These are phyloP conservation scores for Ophiostoma fasciatum DNA, from an alignment of 2,329 filamentous ascomycete species.

Conservation along the genomic window DNA sequence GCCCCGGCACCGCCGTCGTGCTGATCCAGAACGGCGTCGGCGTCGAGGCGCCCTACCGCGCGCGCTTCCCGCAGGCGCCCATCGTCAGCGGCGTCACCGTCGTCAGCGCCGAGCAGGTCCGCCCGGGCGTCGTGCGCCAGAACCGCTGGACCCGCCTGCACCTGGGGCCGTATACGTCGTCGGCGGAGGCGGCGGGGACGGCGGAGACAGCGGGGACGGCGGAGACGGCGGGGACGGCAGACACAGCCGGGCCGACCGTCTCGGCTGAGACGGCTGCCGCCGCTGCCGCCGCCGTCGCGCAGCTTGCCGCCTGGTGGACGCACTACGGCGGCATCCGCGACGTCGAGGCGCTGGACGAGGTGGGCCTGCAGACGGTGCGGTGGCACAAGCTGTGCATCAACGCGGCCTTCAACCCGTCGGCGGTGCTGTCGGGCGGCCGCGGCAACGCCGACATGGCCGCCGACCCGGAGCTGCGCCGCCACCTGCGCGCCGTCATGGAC, in stretches of 20 bases:
- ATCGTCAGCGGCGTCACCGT: constrained; percentile 57
- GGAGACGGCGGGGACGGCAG: background rate
- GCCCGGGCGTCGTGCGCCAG: constrained; percentile 48
- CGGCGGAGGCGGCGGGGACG: constrained; percentile 11
- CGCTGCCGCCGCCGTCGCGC: constrained; percentile 25
- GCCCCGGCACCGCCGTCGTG: constrained; percentile 39
- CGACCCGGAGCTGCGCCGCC: constrained; percentile 45
- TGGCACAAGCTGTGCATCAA: constrained; percentile 73
- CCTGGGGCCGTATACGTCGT: constrained; percentile 47
- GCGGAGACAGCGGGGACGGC: background rate
- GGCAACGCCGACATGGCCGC: constrained; percentile 50
- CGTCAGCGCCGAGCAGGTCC: constrained; percentile 50
- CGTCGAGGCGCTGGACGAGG: constrained; percentile 42
- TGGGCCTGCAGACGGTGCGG: constrained; percentile 52
- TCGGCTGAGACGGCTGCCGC: background rate
- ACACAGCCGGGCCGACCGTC: background rate
- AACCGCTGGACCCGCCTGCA: constrained; percentile 62
- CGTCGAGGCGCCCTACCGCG: constrained; percentile 51
- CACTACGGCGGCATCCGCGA: constrained; percentile 47
- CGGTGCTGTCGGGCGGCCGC: constrained; percentile 49
- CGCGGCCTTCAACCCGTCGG: constrained; percentile 58
- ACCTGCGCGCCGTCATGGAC: constrained; percentile 52
- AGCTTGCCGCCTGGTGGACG: constrained; percentile 39
- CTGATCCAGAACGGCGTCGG: constrained; percentile 58
- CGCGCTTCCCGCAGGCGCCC: constrained; percentile 42